phyloP scores from a whole-genome alignment of 2,329 filamentous ascomycete genomes.

The Aspergillus neoniger region DNA sequence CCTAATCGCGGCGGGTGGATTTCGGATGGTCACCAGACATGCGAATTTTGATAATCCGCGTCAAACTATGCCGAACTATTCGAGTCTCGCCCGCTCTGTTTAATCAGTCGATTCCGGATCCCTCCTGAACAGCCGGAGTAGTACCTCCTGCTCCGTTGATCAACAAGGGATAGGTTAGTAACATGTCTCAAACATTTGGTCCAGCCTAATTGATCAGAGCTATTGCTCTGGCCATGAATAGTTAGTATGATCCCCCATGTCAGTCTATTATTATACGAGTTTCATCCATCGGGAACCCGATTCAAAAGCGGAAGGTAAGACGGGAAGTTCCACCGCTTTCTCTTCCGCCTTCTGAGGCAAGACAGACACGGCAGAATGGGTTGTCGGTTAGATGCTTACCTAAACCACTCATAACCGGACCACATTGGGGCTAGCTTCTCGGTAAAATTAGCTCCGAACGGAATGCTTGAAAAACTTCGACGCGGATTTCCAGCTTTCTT shows the following conservation, averaged over 20 bases:
- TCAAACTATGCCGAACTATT: constrained; percentile 11
- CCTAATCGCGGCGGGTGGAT: constrained; percentile 17
- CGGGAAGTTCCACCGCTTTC: neutral
- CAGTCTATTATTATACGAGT: neutral
- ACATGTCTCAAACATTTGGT: neutral
- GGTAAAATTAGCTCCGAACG: constrained; percentile 33
- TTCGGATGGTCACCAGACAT: constrained; percentile 25
- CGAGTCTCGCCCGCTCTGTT: constrained; percentile 7
- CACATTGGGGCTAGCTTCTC: constrained; percentile 16
- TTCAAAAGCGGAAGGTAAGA: neutral
- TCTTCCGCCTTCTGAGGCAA: neutral
- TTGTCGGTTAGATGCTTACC: neutral
- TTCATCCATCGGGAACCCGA: neutral
- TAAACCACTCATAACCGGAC: neutral
- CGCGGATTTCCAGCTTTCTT: constrained; percentile 20
- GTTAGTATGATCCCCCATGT: neutral
- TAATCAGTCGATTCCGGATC: neutral
- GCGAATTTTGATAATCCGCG: constrained; percentile 18
- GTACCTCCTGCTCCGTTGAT: neutral
- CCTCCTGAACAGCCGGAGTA: neutral
- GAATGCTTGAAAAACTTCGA: constrained; percentile 35
- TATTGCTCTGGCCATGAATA: neutral
- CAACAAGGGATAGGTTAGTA: neutral
- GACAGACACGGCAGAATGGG: neutral
- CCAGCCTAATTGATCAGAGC: neutral